Base-by-base conservation (phyloP, 169 alveolate genomes). In the Plasmodium reichenowi region DNA sequence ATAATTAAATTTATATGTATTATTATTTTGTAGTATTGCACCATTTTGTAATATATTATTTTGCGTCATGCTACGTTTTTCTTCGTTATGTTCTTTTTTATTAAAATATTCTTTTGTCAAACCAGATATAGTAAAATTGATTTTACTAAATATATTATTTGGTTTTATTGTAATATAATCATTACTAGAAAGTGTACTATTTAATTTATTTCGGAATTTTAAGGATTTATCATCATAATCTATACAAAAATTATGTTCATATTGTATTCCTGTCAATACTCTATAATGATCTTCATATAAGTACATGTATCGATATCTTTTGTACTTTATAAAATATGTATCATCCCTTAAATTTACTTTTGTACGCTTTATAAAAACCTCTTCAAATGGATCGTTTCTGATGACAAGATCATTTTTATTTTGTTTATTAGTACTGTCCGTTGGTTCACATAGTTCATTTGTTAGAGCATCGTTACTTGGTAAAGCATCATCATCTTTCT, bases 121-220 rank as follows among this genome's bases (percentile, higher is more conserved):
- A 10, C 75, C 88, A 8, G 75, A 62, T 24, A 75, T 54, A 52
- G 88, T 75, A 24, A 60, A 75, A 52, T 75, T 75, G 6, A 75
- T 54, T 54, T 52, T 20, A 10, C 29, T 75, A 22, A 20, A 75
- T 38, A 62, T n/a, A 20, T 75, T 45, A 29, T 32, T 50, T 38
- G 54, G 72, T 38, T 26, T 75, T 12, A 48, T 29, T 43, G 52
- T 8, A 24, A 17, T 29, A n/a, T 43, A 29, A 75, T 29, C 75
- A n/a, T 22, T 17, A 59, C 10, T 50, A 48, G 17, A 75, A 22
- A 15, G 47, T 43, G 45, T 32, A 64, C 22, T 59, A 26, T 43
- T 64, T 15, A 64, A 26, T 48, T 75, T 75, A 9, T 52, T 45
- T 32, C 52, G 64, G 12, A 74, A 75, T 15, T 10, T 10, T 56